phyloP scores from a whole-genome alignment of 805 yeast species.

The Diddensiella santjacobensis region DNA sequence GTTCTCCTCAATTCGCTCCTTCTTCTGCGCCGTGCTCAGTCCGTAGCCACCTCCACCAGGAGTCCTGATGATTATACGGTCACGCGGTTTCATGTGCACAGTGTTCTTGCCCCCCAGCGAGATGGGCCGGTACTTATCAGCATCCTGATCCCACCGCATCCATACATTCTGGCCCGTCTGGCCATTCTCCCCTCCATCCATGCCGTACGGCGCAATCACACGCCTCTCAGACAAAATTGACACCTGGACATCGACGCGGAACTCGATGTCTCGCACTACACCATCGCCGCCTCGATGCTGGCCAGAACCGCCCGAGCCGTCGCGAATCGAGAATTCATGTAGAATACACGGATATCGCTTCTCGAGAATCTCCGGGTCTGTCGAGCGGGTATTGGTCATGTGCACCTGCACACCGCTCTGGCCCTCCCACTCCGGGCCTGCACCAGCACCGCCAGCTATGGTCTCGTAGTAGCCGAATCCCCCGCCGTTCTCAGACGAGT shows the following conservation, averaged over 20 bases:
- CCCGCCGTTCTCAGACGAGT: slow-evolving; percentile 34
- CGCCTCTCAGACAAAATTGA: slow-evolving; percentile 86
- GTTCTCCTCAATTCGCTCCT: not conserved
- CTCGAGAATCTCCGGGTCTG: slow-evolving; percentile 87
- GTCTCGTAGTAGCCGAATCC: slow-evolving; percentile 93
- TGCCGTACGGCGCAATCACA: slow-evolving; percentile 79
- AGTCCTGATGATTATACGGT: slow-evolving; percentile 60
- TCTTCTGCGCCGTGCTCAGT: not conserved
- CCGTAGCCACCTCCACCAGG: slow-evolving; percentile 93
- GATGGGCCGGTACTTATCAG: slow-evolving; percentile 31
- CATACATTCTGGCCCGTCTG: slow-evolving; percentile 60
- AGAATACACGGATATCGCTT: slow-evolving; percentile 81
- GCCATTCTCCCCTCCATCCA: slow-evolving; percentile 79
- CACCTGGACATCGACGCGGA: slow-evolving; percentile 64
- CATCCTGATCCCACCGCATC: slow-evolving; percentile 33
- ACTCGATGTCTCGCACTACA: slow-evolving; percentile 79
- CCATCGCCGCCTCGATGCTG: slow-evolving; percentile 78
- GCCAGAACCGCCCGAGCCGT: slow-evolving; percentile 79
- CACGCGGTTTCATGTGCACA: slow-evolving; percentile 55
- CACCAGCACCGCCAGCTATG: slow-evolving; percentile 95
- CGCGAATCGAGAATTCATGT: slow-evolving; percentile 65
- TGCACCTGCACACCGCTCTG: slow-evolving; percentile 89
- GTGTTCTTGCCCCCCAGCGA: slow-evolving; percentile 70
- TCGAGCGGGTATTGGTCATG: slow-evolving; percentile 90
- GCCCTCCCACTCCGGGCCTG: slow-evolving; percentile 83